Conservation (phyloP, 305 asterid species). For the Fraxinus greggii region DNA sequence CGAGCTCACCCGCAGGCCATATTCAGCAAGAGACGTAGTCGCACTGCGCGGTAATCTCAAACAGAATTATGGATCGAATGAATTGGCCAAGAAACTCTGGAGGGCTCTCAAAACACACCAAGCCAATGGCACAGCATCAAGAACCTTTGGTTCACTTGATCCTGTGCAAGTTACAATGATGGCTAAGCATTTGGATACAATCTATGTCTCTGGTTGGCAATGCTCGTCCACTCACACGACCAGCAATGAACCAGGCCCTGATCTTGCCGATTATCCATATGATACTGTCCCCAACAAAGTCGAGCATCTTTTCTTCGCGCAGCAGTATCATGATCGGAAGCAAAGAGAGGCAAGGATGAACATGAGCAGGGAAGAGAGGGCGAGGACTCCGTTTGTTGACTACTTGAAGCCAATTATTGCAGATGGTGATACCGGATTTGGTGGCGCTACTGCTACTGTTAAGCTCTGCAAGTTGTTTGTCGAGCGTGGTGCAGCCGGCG, state of each 20-base stretch:
- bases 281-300: constrained; percentile 99
- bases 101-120: constrained; percentile 84
- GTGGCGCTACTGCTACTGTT: constrained; percentile 94
- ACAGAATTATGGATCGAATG: constrained; percentile 76
- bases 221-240: constrained; percentile 96
- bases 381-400: constrained; percentile 64
- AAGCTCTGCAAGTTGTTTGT: constrained; percentile 92
- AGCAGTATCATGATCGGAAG: constrained; percentile 89
- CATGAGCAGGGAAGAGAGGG: constrained; percentile 81
- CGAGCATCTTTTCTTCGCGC: constrained; percentile 86
- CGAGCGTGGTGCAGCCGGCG: constrained; percentile 99
- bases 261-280: constrained; percentile 92
- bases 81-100: constrained; percentile 93
- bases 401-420: constrained; percentile 93
- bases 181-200: constrained; percentile 87
- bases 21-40: constrained; percentile 90
- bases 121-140: constrained; percentile 79
- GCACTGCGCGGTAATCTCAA: constrained; percentile 77
- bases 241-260: constrained; percentile 96
- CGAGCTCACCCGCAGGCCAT: constrained; percentile 78
- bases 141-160: constrained; percentile 94
- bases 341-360: constrained; percentile 90
- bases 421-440: constrained; percentile 96
- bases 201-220: constrained; percentile 98
- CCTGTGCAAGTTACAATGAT: constrained; percentile 99